Percentiles rank a stretch among this genome's conserved stretches.
Evolutionary conservation across 139 green algal genomes (phyloP).

Genomic region (Deuterostichococcus epilithicus): DNA sequence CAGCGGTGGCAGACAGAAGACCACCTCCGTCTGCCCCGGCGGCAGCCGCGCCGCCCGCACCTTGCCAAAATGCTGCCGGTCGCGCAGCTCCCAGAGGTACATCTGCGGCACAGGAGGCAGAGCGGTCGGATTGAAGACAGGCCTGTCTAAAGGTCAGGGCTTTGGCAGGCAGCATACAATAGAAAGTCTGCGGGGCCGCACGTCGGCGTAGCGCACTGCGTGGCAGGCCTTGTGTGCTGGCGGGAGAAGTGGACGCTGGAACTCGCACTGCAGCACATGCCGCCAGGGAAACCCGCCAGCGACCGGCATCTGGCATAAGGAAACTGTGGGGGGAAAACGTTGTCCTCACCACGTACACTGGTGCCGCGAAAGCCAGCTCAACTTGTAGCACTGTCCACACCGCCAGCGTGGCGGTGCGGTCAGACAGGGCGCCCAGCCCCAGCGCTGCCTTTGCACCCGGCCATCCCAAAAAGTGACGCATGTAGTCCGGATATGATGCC

Average conservation of each 20-base stretch:
- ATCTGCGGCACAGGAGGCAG: not conserved
- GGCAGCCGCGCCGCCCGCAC: slow-evolving; percentile 7
- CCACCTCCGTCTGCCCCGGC: not conserved
- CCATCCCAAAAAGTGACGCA: not conserved
- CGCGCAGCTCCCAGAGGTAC: not conserved
- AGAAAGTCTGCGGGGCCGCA: too few relatives aligned
- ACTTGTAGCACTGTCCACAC: not conserved
- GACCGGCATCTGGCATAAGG: not conserved
- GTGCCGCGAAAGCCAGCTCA: not conserved
- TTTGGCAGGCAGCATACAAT: too few relatives aligned
- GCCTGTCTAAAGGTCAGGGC: not conserved
- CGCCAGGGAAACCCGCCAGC: too few relatives aligned
- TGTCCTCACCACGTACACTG: not conserved
- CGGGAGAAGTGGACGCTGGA: too few relatives aligned
- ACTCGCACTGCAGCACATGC: not conserved
- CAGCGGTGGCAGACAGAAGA: not conserved
- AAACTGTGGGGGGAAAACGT: too few relatives aligned
- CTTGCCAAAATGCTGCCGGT: slow-evolving; percentile 31
- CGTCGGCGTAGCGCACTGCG: too few relatives aligned
- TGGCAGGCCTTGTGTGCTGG: too few relatives aligned
- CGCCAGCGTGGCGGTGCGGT: not conserved
- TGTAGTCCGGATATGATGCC: not conserved
- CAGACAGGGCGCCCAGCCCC: not conserved
- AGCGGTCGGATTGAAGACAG: not conserved
- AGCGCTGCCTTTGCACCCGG: not conserved